Conservation (phyloP, 306 rosid genomes). For the Prunus campanulata region DNA sequence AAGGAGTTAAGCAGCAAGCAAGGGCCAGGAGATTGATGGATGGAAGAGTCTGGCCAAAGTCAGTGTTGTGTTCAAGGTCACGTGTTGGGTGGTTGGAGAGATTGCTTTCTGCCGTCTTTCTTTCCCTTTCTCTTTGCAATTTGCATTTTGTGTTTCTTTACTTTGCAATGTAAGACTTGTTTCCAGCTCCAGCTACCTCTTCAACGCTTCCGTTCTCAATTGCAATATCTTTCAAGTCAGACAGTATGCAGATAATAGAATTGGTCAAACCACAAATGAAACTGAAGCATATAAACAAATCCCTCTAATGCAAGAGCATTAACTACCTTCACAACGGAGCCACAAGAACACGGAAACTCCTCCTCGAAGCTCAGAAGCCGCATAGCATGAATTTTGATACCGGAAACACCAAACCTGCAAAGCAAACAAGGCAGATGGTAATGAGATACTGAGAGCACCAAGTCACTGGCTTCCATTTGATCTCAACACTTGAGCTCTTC, state of each 20-base stretch:
- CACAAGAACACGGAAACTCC: background rate
- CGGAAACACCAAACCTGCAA: constrained; percentile 59
- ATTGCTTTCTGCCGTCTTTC: background rate
- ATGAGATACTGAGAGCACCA: constrained; percentile 47
- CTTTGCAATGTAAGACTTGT: background rate
- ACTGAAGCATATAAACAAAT: background rate
- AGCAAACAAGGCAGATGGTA: constrained; percentile 51
- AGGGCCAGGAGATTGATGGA: background rate
- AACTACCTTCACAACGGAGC: background rate
- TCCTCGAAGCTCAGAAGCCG: constrained; percentile 32
- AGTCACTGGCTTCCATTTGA: constrained; percentile 68
- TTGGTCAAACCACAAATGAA: background rate
- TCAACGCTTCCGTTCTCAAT: background rate
- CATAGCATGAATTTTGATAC: constrained; percentile 73
- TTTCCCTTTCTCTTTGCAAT: background rate
- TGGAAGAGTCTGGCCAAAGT: background rate
- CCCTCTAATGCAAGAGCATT: background rate
- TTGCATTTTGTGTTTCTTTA: too few relatives aligned
- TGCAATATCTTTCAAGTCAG: too few relatives aligned
- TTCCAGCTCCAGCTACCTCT: background rate
- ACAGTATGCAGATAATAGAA: background rate
- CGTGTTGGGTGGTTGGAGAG: background rate
- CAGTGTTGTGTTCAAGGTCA: background rate
- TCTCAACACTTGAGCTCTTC: constrained; percentile 93
- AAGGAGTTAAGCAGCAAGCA: background rate